phyloP scores from a whole-genome alignment of 306 rosid genomes.

The Cucurbita pepo region DNA sequence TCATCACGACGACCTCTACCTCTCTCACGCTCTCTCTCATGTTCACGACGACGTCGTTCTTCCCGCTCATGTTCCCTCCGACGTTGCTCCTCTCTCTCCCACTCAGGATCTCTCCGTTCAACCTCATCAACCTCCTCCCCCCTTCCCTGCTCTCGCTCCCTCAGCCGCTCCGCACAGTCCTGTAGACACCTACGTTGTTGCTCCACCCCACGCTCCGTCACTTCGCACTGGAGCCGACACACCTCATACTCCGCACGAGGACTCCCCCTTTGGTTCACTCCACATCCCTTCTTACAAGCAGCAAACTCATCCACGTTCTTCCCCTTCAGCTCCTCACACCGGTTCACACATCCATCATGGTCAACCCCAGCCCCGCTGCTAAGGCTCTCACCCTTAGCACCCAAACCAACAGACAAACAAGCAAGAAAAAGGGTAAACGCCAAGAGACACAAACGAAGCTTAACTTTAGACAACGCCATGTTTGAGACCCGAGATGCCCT shows the following conservation, averaged over 20 bases:
- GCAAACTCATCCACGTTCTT: background rate
- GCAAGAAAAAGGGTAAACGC: slow-evolving; percentile 6
- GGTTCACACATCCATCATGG: background rate
- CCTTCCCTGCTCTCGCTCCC: background rate
- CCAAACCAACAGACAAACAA: background rate
- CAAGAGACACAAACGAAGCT: slow-evolving; percentile 1
- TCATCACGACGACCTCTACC: background rate
- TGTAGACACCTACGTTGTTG: background rate
- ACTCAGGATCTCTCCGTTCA: background rate
- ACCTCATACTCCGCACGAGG: background rate
- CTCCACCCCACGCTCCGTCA: background rate
- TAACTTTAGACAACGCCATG: slow-evolving; percentile 6
- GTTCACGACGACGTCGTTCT: background rate
- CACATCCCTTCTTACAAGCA: background rate
- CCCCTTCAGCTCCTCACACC: background rate
- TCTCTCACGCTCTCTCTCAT: background rate
- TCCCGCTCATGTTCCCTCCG: slow-evolving; percentile 1
- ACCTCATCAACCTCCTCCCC: background rate
- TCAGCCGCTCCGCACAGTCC: background rate
- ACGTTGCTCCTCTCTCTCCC: background rate
- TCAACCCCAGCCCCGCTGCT: background rate
- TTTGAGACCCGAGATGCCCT: background rate
- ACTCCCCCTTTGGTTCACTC: background rate
- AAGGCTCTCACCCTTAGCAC: background rate
- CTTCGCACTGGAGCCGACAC: background rate